Base-by-base conservation (phyloP, 306 rosid genomes). In the Pterocarpus santalinus region DNA sequence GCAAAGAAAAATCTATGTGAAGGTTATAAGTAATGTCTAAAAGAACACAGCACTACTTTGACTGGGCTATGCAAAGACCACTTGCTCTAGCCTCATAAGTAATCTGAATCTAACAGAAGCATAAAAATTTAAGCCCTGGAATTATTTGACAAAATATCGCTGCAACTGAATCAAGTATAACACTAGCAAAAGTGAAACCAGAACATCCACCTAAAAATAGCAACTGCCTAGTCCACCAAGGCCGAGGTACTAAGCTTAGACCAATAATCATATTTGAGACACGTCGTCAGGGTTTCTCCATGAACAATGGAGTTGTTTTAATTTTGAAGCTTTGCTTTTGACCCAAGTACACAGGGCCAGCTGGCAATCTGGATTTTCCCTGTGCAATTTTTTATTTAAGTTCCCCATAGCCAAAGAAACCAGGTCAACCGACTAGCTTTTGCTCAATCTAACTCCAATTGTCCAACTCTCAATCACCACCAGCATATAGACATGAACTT, bases 331-430 rank as follows among this genome's bases (percentile, higher is more conserved):
- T 57, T 47, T 8, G 2, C 28, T 30, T 55, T 78, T 41, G 2
- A 43, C 76, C 57, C 69, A 68, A 32, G 33, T 56, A 44, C 36
- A 56, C 15, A 43, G 47, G 46, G 32, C 46, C 66, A 76, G 35
- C 65, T 10, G n/a, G 63, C 43, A 46, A 67, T 35, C 35, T 55
- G 41, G 75, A 67, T 51, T 77, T 77, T 65, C 16, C 55, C 43
- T 65, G 16, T 53, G 56, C 67, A 66, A 77, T 65, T 77, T 52
- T 22, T 22, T 22, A 22, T 22, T 22, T 22, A 65, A 39, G 47
- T 67, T 78, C 36, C 39, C 43, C 55, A 43, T 15, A 78, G 61
- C 53, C 28, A 11, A 78, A 56, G 69, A 28, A 46, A 44, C 32
- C 5, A 22, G 1, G 28, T 22, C 28, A 22, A 22, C 28, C 28